phyloP scores from a whole-genome alignment of 257 asterid genomes.

The Plantago elongata region DNA sequence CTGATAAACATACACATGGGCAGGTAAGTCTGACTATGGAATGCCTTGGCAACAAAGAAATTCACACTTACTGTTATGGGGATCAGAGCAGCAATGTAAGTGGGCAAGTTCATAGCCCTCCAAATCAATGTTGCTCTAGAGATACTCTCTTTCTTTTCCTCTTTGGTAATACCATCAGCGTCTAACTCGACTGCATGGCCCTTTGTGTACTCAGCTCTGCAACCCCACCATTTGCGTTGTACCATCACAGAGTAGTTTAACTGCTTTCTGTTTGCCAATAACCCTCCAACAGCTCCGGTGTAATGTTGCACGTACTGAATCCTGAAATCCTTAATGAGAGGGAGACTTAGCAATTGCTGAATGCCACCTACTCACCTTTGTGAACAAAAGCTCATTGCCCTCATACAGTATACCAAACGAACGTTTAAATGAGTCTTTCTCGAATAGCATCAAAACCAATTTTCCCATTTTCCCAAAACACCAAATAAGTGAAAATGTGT shows the following conservation, averaged over 20 bases:
- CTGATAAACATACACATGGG: too few species aligned
- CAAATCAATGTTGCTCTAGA: slow-evolving; percentile 66
- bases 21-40: too few species aligned
- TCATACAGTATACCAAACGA: too few species aligned
- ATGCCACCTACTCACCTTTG: too few species aligned
- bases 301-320: slow-evolving; percentile 25
- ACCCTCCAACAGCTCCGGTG: slow-evolving; percentile 23
- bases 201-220: slow-evolving; percentile 25
- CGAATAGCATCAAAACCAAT: too few species aligned
- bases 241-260: slow-evolving; percentile 18
- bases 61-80: slow-evolving; percentile 66
- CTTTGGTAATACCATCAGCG: slow-evolving; percentile 16
- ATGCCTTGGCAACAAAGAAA: neutral
- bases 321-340: slow-evolving; percentile 30
- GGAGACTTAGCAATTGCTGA: neutral
- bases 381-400: too few species aligned
- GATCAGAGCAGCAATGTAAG: slow-evolving; percentile 53
- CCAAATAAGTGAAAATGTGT: too few species aligned
- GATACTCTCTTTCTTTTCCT: slow-evolving; percentile 23
- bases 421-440: too few species aligned
- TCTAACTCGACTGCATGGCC: neutral
- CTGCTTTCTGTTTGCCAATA: slow-evolving; percentile 18
- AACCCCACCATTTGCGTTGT: slow-evolving; percentile 23
- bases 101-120: slow-evolving; percentile 84
- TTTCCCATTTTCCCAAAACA: too few species aligned